phyloP scores from a whole-genome alignment of 1,284 basidiomycete genomes.

The Amylostereum chailletii region DNA sequence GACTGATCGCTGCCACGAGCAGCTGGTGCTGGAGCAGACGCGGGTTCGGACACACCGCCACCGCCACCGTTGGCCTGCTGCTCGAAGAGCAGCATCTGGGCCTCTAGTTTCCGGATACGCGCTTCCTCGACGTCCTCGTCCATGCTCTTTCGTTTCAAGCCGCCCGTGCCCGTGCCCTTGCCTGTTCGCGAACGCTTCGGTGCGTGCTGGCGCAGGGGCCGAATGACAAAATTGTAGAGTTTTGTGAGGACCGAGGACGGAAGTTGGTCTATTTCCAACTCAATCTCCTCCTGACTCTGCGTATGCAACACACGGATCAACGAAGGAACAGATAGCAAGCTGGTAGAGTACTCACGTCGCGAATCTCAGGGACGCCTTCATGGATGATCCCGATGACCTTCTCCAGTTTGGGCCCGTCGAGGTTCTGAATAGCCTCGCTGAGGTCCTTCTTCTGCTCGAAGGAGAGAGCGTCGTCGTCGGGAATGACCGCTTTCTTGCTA shows the following conservation, averaged over 20 bases:
- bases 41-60: constrained; percentile 20
- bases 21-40: constrained; percentile 16
- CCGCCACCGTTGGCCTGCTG: constrained; percentile 16
- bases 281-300: constrained; percentile 91
- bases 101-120: constrained; percentile 83
- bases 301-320: constrained; percentile 10
- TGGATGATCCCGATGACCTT: constrained; percentile 90
- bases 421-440: constrained; percentile 80
- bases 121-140: constrained; percentile 84
- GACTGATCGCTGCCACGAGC: constrained; percentile 63
- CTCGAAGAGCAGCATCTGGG: constrained; percentile 71
- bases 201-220: constrained; percentile 51
- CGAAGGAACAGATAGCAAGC: constrained; percentile 5
- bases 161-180: constrained; percentile 78
- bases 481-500: constrained; percentile 27
- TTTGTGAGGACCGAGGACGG: constrained; percentile 79
- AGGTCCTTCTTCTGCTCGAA: constrained; percentile 96
- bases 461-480: constrained; percentile 67
- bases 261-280: constrained; percentile 89
- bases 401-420: constrained; percentile 74
- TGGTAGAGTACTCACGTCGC: constrained; percentile 57
- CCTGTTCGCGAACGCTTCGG: constrained; percentile 60
- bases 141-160: constrained; percentile 85
- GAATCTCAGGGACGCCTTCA: constrained; percentile 80
- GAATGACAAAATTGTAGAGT: constrained; percentile 89